These are phyloP conservation scores for Excoecaria cochinchinensis DNA, from an alignment of 345 rosid genomes.

Conservation along the genomic window DNA sequence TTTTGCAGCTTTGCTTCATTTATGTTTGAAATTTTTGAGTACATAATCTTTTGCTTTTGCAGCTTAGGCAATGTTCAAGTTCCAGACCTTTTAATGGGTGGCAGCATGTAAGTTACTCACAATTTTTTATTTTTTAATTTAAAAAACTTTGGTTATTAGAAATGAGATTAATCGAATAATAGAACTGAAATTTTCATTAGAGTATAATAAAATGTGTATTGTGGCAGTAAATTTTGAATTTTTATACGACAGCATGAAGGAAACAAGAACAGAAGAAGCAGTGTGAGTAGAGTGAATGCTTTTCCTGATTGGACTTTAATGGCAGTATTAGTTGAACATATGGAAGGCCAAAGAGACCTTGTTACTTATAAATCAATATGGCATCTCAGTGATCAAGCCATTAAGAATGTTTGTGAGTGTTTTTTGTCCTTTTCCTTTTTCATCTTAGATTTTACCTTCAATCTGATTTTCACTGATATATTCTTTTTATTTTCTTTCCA, in stretches of 20 bases:
- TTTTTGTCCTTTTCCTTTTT: not conserved
- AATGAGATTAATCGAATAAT: not conserved
- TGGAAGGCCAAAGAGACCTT: constrained; percentile 67
- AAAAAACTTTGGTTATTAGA: not conserved
- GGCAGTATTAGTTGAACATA: constrained; percentile 80
- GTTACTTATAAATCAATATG: constrained; percentile 62
- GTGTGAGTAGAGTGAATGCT: constrained; percentile 47
- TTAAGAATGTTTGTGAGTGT: constrained; percentile 75
- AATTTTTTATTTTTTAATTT: not conserved
- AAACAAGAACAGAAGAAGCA: constrained; percentile 32
- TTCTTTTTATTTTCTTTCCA: not conserved
- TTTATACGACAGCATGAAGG: constrained; percentile 22
- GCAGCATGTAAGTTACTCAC: constrained; percentile 25
- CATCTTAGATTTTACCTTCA: too few relatives aligned
- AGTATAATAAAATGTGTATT: not conserved
- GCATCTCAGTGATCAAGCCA: constrained; percentile 83
- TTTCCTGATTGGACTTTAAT: constrained; percentile 73
- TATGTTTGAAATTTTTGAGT: not conserved
- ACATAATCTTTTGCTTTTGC: constrained; percentile 1
- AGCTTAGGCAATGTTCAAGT: constrained; percentile 47
- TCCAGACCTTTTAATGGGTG: constrained; percentile 28
- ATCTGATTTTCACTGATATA: not conserved
- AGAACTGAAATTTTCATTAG: not conserved
- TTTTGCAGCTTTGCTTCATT: not conserved
- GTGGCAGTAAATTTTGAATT: not conserved